Evolutionary conservation across 257 asterid species (phyloP).

Genomic region (Jacaranda mimosifolia): DNA sequence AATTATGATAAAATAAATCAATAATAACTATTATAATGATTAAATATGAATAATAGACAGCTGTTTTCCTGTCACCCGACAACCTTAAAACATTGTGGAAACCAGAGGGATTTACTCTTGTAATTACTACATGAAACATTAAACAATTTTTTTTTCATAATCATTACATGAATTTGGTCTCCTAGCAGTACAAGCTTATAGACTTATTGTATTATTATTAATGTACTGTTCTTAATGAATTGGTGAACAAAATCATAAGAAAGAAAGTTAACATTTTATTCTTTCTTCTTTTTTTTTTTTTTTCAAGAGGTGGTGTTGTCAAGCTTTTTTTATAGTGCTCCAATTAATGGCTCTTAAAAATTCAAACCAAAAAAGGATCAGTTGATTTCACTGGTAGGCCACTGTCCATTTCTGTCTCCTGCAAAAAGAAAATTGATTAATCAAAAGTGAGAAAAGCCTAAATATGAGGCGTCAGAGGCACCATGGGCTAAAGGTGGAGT

Average conservation of each 20-base stretch:
- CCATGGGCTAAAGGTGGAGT: conserved; percentile 19
- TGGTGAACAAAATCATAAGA: not conserved
- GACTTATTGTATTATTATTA: too few species aligned
- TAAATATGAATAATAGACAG: conserved; percentile 10
- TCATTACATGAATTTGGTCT: conserved; percentile 35
- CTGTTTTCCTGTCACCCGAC: conserved; percentile 40
- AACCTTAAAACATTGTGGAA: conserved; percentile 31
- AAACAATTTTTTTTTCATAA: conserved; percentile 1
- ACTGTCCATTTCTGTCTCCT: conserved; percentile 46
- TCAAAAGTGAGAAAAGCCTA: conserved; percentile 37
- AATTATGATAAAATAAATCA: not conserved
- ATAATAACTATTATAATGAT: not conserved
- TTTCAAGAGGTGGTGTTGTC: conserved; percentile 26
- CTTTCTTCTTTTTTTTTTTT: not conserved
- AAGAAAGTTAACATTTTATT: not conserved
- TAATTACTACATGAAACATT: conserved; percentile 19
- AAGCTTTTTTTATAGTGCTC: conserved; percentile 44
- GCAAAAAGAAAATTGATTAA: conserved; percentile 25
- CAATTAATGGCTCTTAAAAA: conserved; percentile 40
- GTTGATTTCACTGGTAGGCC: conserved; percentile 47
- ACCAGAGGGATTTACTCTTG: not conserved
- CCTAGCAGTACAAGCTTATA: conserved; percentile 23
- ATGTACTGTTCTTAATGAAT: not conserved
- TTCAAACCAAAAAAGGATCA: conserved; percentile 14
- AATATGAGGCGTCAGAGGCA: conserved; percentile 31